Conservation (phyloP, 2,329 filamentous ascomycete genomes). For the Penicillium sp. region DNA sequence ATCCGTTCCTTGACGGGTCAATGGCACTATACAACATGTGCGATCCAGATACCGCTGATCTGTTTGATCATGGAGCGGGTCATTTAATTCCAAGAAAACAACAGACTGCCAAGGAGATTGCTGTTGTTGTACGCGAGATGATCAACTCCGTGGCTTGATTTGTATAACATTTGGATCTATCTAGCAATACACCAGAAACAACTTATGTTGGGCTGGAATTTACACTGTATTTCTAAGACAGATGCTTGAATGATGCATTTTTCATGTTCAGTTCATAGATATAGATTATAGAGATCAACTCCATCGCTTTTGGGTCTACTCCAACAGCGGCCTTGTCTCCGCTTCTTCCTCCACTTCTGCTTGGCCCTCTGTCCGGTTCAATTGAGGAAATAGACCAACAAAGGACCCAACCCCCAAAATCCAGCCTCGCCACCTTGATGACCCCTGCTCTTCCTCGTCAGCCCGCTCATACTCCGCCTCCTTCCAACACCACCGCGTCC, state of each 20-base stretch:
- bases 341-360: constrained; percentile 3
- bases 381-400: neutral
- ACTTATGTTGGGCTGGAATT: neutral
- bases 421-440: neutral
- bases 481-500: constrained; percentile 11
- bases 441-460: neutral
- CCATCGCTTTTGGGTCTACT: constrained; percentile 2
- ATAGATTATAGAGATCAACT: neutral
- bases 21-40: constrained; percentile 46
- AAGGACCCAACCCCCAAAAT: neutral
- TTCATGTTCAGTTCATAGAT: neutral
- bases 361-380: neutral
- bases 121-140: constrained; percentile 23
- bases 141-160: constrained; percentile 8
- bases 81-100: constrained; percentile 41
- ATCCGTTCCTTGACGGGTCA: constrained; percentile 41
- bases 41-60: constrained; percentile 39
- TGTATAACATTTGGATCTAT: neutral
- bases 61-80: constrained; percentile 47
- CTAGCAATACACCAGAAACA: neutral
- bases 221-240: neutral
- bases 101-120: constrained; percentile 35
- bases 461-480: constrained; percentile 8
- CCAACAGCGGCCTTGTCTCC: constrained; percentile 30
- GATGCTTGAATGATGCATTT: no score